Base-by-base conservation (phyloP, 768 basidiomycete species). In the Dentipellis fragilis region DNA sequence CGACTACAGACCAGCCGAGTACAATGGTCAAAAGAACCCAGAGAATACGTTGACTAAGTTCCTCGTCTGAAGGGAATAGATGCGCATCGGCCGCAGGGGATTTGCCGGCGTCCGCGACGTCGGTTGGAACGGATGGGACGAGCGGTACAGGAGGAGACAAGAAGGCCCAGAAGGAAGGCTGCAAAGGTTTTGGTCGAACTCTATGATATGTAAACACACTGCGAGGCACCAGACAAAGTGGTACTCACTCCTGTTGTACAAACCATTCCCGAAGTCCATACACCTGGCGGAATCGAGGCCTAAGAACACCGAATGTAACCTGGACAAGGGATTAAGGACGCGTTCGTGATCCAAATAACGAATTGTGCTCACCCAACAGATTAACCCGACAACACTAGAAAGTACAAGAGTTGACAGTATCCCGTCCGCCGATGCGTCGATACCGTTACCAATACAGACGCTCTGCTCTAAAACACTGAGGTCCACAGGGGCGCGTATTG, bases 181-280 rank as follows among this genome's bases (percentile, higher is more conserved):
- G 72, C 5, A 87, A 73, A 22, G 81, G 78, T 64, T 78, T 75
- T 34, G 87, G 84, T 39, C 87, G 84, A 35, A 82, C 68, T 51
- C 86, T 88, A 54, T 45, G 53, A 48, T 34, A 48, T 38, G 54
- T 65, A 51, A 65, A 58, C 56, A 56, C 12, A 54, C 42, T n/a
- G 49, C 40, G 50, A 51, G 42, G 14, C 17, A n/a, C n/a, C 19
- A 19, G 51, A 19, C 56, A n/a, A 14, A 39, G n/a, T 14, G 10
- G 10, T 2, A 75, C 83, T 69, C 65, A 89, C 86, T 79, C 78
- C 68, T 74, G 78, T 48, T 78, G 80, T 14, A 84, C 76, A 66
- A 90, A 90, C 87, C 87, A 90, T 64, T 88, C 85, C 63, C 87
- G 72, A 49, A 84, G 66, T 17, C 72, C 84, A 61, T 89, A 90